phyloP scores from a whole-genome alignment of 192 early-diverging fungal genomes.

The Podila horticola region DNA sequence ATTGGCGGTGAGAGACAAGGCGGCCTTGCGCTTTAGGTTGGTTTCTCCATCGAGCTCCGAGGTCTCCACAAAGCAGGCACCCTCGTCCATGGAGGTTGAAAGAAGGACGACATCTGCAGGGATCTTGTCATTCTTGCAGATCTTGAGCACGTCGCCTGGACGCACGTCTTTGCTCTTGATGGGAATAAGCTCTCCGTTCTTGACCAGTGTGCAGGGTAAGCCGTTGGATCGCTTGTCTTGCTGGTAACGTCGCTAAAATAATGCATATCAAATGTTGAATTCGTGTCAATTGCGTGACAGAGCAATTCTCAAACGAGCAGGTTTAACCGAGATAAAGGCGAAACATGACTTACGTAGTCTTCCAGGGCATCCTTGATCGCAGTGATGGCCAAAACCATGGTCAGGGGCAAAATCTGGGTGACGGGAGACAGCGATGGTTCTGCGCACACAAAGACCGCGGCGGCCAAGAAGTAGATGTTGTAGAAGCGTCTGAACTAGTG shows the following conservation, averaged over 20 bases:
- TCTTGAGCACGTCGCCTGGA: slow-evolving; percentile 90
- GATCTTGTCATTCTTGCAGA: slow-evolving; percentile 88
- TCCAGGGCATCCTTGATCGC: slow-evolving; percentile 93
- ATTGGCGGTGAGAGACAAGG: slow-evolving; percentile 78
- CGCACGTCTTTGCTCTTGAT: slow-evolving; percentile 82
- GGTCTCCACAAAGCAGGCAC: slow-evolving; percentile 95
- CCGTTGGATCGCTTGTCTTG: slow-evolving; percentile 44
- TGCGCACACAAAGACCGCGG: slow-evolving; percentile 47
- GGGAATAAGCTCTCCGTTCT: slow-evolving; percentile 40
- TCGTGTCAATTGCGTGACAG: slow-evolving; percentile 51
- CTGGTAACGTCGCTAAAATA: slow-evolving; percentile 36
- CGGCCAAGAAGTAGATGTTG: slow-evolving; percentile 47
- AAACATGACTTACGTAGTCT: slow-evolving; percentile 64
- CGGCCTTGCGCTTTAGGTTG: slow-evolving; percentile 95
- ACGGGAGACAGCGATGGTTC: slow-evolving; percentile 47
- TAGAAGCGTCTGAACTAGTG: slow-evolving; percentile 47
- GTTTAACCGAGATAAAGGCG: neutral
- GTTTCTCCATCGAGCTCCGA: slow-evolving; percentile 97
- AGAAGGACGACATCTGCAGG: slow-evolving; percentile 92
- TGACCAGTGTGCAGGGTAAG: slow-evolving; percentile 31
- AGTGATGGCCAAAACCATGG: slow-evolving; percentile 84
- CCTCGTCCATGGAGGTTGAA: slow-evolving; percentile 91
- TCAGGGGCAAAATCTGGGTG: slow-evolving; percentile 62
- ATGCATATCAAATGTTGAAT: slow-evolving; percentile 10
- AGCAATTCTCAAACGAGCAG: neutral